Evolutionary conservation across 495 filamentous ascomycete genomes (phyloP).

Genomic region (Filosporella fistucella): DNA sequence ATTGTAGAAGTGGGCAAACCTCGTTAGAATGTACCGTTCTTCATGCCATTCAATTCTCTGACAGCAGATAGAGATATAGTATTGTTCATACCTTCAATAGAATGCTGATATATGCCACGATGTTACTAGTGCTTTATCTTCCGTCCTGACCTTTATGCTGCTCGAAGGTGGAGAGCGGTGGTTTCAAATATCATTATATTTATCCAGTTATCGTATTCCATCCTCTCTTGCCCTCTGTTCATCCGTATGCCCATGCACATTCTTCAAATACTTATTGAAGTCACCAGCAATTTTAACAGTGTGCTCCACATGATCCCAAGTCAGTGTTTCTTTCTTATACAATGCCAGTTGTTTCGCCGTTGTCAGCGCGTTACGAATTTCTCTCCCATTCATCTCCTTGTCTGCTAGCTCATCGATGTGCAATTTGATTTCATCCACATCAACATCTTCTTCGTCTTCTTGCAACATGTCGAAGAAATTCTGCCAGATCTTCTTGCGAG

Average conservation of each 20-base stretch:
- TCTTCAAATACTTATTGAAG: slow-evolving; percentile 10
- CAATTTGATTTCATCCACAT: slow-evolving; percentile 23
- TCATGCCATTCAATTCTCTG: no score
- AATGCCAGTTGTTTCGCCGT: slow-evolving; percentile 19
- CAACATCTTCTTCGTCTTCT: slow-evolving; percentile 41
- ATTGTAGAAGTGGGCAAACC: no score
- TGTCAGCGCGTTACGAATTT: slow-evolving; percentile 52
- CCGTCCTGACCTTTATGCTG: no score
- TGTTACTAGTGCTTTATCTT: no score
- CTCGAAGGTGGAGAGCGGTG: no score
- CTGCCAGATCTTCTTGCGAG: slow-evolving; percentile 77
- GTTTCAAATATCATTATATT: no score
- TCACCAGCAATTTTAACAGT: not conserved
- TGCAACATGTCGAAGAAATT: slow-evolving; percentile 69
- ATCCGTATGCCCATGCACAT: slow-evolving; percentile 10
- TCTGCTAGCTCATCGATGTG: slow-evolving; percentile 53
- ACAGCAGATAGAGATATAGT: no score
- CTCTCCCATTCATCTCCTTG: slow-evolving; percentile 76
- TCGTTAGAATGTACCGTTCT: no score
- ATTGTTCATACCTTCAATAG: no score
- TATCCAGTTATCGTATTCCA: not conserved
- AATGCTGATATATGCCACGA: no score
- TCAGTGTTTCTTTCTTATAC: not conserved
- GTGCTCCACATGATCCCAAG: not conserved
- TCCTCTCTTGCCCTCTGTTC: slow-evolving; percentile 5